Percentiles rank a stretch among this genome's conserved stretches.
phyloP scores from a whole-genome alignment of 495 filamentous ascomycete species.

The Neurospora pannonica region DNA sequence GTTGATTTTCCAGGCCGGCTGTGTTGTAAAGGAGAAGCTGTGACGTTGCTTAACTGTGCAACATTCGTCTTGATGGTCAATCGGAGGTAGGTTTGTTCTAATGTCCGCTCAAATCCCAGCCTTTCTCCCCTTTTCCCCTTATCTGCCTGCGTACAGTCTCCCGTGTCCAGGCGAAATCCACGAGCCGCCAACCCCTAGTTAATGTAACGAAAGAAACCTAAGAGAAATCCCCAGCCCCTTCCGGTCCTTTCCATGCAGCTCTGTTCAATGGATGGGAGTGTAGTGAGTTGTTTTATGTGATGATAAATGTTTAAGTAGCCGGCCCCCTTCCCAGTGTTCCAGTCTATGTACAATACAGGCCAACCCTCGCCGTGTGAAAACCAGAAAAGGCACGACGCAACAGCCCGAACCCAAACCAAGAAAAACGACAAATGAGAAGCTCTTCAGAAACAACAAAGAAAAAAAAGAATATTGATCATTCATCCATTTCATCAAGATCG shows the following conservation, averaged over 20 bases:
- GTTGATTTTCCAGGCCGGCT: not conserved
- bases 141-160: not conserved
- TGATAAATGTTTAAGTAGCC: not conserved
- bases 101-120: not conserved
- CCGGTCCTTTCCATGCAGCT: too few species aligned
- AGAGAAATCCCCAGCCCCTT: not conserved
- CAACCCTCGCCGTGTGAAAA: not conserved
- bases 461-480: slow-evolving; percentile 19
- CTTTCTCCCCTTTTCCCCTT: not conserved
- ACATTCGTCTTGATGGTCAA: not conserved
- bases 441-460: not conserved
- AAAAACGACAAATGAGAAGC: not conserved
- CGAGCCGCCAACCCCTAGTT: not conserved
- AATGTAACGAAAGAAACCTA: not conserved
- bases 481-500: slow-evolving; percentile 61
- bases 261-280: not conserved
- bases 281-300: not conserved
- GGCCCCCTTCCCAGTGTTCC: not conserved
- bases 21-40: not conserved
- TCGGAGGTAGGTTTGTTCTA: not conserved
- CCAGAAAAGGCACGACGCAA: not conserved
- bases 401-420: not conserved
- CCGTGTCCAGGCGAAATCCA: too few species aligned
- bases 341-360: not conserved
- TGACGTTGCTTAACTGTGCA: not conserved